Percentiles rank a stretch among this genome's conserved stretches.
phyloP scores from a whole-genome alignment of 2,329 filamentous ascomycete genomes.

The Aspergillus neotritici region DNA sequence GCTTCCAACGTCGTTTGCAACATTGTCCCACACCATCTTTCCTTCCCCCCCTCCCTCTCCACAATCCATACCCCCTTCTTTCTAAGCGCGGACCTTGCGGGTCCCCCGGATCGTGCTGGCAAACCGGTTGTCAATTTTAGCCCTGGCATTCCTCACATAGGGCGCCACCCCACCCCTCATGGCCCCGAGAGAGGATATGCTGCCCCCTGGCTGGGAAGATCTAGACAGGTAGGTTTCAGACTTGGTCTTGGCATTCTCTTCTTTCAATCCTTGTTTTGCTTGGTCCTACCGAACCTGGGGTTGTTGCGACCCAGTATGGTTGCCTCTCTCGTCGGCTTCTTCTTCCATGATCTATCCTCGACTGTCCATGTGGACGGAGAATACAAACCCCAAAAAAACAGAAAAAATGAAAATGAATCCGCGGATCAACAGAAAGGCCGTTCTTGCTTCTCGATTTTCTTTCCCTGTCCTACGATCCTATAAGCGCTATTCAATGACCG shows the following conservation, averaged over 20 bases:
- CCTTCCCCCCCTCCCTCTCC: slow-evolving; percentile 3
- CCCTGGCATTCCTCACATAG: slow-evolving; percentile 25
- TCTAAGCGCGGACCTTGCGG: slow-evolving; percentile 3
- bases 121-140: slow-evolving; percentile 2
- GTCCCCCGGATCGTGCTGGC: slow-evolving; percentile 5
- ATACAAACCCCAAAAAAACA: too few species aligned
- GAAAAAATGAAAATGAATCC: too few species aligned
- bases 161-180: slow-evolving; percentile 25
- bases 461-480: neutral
- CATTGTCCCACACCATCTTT: slow-evolving; percentile 5
- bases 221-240: slow-evolving; percentile 33
- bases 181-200: slow-evolving; percentile 38
- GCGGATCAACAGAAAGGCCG: too few species aligned
- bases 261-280: neutral
- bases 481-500: slow-evolving; percentile 10
- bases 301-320: neutral
- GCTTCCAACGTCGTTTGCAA: slow-evolving; percentile 13
- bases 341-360: neutral
- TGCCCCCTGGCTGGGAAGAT: slow-evolving; percentile 38
- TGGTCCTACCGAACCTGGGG: too few species aligned
- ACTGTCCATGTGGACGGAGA: too few species aligned
- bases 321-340: slow-evolving; percentile 33
- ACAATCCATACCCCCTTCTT: slow-evolving; percentile 5
- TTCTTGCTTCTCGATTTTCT: neutral
- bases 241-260: slow-evolving; percentile 14